These are phyloP conservation scores for Globisporangium cederbergense DNA, from an alignment of 352 stramenopile species.

Conservation along the genomic window DNA sequence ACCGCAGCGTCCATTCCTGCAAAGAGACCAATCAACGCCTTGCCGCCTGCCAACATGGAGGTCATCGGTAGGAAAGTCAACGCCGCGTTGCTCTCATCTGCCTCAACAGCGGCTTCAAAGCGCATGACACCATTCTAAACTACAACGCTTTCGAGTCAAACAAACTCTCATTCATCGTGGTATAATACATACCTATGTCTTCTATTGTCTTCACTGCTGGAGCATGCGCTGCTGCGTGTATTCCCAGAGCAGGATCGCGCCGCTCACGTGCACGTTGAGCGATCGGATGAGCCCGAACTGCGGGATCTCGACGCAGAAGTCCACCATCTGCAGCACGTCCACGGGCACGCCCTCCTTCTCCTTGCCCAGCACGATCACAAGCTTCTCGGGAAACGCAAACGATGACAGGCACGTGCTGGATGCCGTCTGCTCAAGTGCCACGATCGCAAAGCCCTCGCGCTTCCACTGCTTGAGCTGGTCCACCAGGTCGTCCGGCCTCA, in stretches of 20 bases:
- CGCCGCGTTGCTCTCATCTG: neutral
- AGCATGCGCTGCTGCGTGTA: slow-evolving; percentile 91
- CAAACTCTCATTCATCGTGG: neutral
- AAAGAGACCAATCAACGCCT: neutral
- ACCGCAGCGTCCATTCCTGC: neutral
- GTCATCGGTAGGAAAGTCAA: slow-evolving; percentile 13
- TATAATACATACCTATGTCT: too few species aligned
- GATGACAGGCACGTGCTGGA: slow-evolving; percentile 84
- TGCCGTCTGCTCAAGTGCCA: slow-evolving; percentile 94
- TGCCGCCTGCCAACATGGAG: slow-evolving; percentile 10
- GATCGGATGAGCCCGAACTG: slow-evolving; percentile 96
- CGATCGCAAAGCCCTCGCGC: slow-evolving; percentile 87
- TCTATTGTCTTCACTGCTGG: neutral
- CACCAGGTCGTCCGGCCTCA: slow-evolving; percentile 43
- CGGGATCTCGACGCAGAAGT: slow-evolving; percentile 97
- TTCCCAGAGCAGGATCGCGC: slow-evolving; percentile 94
- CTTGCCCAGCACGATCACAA: slow-evolving; percentile 93
- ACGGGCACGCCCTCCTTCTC: slow-evolving; percentile 97
- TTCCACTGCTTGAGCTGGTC: slow-evolving; percentile 62
- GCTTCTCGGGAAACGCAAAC: slow-evolving; percentile 86
- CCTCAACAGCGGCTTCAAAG: neutral
- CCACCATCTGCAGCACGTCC: slow-evolving; percentile 93
- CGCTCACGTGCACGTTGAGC: slow-evolving; percentile 97
- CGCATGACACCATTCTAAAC: neutral
- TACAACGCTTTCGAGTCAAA: neutral